phyloP scores from a whole-genome alignment of 1,284 basidiomycete genomes.

The Porodaedalea pini region DNA sequence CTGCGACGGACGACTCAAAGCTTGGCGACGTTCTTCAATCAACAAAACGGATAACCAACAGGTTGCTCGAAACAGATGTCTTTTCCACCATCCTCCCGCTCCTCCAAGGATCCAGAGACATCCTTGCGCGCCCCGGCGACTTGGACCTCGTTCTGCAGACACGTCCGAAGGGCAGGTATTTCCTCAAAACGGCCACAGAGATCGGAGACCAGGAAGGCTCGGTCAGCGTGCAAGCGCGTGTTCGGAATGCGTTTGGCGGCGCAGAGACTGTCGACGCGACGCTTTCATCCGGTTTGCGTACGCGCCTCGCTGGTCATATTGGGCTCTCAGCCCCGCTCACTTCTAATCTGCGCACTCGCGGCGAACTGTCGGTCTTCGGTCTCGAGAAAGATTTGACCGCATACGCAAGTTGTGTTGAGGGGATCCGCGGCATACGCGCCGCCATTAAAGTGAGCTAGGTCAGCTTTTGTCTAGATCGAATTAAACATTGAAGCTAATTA shows the following conservation, averaged over 20 bases:
- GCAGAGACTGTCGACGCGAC: slow-evolving; percentile 88
- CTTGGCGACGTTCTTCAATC: slow-evolving; percentile 68
- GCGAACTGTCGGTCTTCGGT: slow-evolving; percentile 59
- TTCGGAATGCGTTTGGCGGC: slow-evolving; percentile 89
- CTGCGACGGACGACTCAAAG: slow-evolving; percentile 32
- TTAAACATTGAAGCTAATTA: slow-evolving; percentile 26
- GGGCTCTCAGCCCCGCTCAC: slow-evolving; percentile 57
- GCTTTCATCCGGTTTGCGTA: slow-evolving; percentile 84
- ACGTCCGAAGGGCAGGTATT: slow-evolving; percentile 76
- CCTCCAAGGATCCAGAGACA: slow-evolving; percentile 62
- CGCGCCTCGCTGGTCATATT: slow-evolving; percentile 77
- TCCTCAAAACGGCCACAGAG: slow-evolving; percentile 86
- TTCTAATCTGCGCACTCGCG: slow-evolving; percentile 54
- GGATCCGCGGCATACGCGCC: slow-evolving; percentile 60
- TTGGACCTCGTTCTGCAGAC: slow-evolving; percentile 85
- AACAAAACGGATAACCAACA: slow-evolving; percentile 60
- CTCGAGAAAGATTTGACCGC: slow-evolving; percentile 66
- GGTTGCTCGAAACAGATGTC: slow-evolving; percentile 69
- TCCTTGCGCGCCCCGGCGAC: slow-evolving; percentile 59
- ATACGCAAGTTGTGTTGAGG: slow-evolving; percentile 70
- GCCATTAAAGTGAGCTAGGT: slow-evolving; percentile 59
- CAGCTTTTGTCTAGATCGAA: slow-evolving; percentile 27
- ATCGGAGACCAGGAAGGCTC: slow-evolving; percentile 92
- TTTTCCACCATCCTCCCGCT: slow-evolving; percentile 71
- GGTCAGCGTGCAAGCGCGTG: slow-evolving; percentile 77